These are phyloP conservation scores for Conticribra weissflogii DNA, from an alignment of 108 stramenopile genomes.

Conservation along the genomic window DNA sequence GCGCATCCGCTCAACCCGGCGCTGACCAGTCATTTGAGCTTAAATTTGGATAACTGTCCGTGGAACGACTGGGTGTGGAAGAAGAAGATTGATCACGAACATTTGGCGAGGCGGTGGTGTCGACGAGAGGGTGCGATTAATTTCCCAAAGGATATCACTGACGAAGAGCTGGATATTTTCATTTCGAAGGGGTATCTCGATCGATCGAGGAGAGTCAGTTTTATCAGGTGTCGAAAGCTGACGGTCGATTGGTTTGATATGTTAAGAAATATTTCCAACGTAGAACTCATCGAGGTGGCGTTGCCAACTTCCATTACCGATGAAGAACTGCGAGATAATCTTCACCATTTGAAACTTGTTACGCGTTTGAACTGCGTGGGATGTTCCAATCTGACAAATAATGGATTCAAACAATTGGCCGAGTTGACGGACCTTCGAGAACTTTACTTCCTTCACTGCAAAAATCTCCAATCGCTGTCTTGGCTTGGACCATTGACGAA, in stretches of 20 bases:
- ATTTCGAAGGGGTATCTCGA: conserved; percentile 32
- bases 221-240: conserved; percentile 31
- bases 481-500: conserved; percentile 24
- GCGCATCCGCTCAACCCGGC: conserved; percentile 39
- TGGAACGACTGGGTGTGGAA: conserved; percentile 49
- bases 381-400: conserved; percentile 31
- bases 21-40: conserved; percentile 34
- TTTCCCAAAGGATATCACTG: conserved; percentile 37
- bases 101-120: conserved; percentile 39
- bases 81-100: conserved; percentile 30
- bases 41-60: conserved; percentile 47
- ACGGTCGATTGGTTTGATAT: conserved; percentile 40
- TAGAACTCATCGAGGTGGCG: conserved; percentile 35
- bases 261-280: conserved; percentile 11
- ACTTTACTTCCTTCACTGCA: conserved; percentile 47
- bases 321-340: conserved; percentile 23
- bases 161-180: conserved; percentile 42
- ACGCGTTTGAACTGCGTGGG: conserved; percentile 44
- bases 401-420: conserved; percentile 21
- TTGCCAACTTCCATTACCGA: conserved; percentile 32
- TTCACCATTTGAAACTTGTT: conserved; percentile 25
- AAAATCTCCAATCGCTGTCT: conserved; percentile 33
- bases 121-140: conserved; percentile 27
- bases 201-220: conserved; percentile 24
- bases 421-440: conserved; percentile 35